These are phyloP conservation scores for Scedosporium aurantiacum DNA, from an alignment of 2,329 filamentous ascomycete genomes.

Conservation along the genomic window DNA sequence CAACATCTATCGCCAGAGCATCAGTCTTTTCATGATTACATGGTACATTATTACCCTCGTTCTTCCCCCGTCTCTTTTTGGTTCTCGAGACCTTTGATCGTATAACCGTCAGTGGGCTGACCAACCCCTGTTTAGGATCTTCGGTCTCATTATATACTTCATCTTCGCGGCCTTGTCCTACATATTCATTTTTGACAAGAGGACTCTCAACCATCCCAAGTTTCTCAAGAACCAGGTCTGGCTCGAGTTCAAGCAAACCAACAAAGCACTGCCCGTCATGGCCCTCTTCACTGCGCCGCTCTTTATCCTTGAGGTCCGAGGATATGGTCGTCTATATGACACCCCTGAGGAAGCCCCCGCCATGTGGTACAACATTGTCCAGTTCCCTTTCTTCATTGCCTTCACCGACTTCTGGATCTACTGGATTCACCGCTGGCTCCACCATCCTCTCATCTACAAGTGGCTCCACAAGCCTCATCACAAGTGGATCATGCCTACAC, in stretches of 20 bases:
- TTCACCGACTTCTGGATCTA: slow-evolving; percentile 90
- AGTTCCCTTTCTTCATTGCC: slow-evolving; percentile 83
- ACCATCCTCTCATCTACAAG: slow-evolving; percentile 72
- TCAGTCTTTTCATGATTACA: slow-evolving; percentile 72
- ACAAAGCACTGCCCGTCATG: slow-evolving; percentile 69
- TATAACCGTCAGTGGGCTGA: neutral
- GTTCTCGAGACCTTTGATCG: slow-evolving; percentile 1
- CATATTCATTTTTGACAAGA: slow-evolving; percentile 82
- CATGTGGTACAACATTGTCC: slow-evolving; percentile 63
- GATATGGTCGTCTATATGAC: slow-evolving; percentile 82
- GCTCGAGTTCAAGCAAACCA: slow-evolving; percentile 75
- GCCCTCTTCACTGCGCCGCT: slow-evolving; percentile 68
- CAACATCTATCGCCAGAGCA: slow-evolving; percentile 61
- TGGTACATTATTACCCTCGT: slow-evolving; percentile 46
- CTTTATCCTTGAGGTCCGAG: slow-evolving; percentile 74
- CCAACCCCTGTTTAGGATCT: slow-evolving; percentile 49
- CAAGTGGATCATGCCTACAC: slow-evolving; percentile 99
- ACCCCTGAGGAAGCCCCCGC: slow-evolving; percentile 64
- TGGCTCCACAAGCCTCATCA: slow-evolving; percentile 91
- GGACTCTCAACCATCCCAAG: slow-evolving; percentile 78
- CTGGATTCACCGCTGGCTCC: slow-evolving; percentile 78
- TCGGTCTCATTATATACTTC: slow-evolving; percentile 78
- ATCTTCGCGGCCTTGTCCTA: slow-evolving; percentile 75
- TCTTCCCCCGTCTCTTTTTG: too few relatives aligned
- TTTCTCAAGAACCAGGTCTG: slow-evolving; percentile 89